Evolutionary conservation across 1,284 basidiomycete species (phyloP).

Genomic region (Polyporus tsugae): DNA sequence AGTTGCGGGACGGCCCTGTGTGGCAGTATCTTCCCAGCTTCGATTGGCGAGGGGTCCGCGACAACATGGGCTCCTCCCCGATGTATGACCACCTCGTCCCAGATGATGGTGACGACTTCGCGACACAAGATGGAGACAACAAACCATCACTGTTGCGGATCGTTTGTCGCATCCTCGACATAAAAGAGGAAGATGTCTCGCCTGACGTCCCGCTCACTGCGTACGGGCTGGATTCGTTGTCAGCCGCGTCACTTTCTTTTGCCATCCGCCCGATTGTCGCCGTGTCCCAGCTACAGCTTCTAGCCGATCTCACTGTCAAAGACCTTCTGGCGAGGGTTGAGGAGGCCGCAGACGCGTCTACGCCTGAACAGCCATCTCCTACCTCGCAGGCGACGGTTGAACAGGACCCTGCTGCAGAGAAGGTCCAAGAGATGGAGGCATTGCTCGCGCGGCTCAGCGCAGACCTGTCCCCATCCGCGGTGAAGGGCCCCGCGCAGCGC

Average conservation of each 20-base stretch:
- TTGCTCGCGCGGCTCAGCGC: neutral
- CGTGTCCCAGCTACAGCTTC: constrained; percentile 48
- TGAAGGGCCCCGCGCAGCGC: neutral
- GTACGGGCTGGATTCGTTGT: constrained; percentile 52
- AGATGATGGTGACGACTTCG: constrained; percentile 4
- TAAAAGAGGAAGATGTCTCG: constrained; percentile 45
- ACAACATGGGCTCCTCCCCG: constrained; percentile 33
- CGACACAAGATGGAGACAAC: neutral
- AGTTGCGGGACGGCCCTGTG: constrained; percentile 32
- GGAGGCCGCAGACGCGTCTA: neutral
- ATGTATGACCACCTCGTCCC: constrained; percentile 37
- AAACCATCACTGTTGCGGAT: constrained; percentile 17
- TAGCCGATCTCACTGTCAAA: constrained; percentile 42
- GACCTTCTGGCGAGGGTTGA: constrained; percentile 23
- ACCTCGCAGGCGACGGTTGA: neutral
- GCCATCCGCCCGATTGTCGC: constrained; percentile 42
- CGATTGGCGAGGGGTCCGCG: constrained; percentile 39
- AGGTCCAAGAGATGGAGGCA: neutral
- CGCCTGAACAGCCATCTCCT: neutral
- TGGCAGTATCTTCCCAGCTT: constrained; percentile 42
- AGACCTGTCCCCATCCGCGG: neutral
- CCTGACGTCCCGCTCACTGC: constrained; percentile 49
- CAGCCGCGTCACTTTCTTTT: constrained; percentile 46
- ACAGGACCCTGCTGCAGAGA: neutral
- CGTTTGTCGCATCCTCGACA: constrained; percentile 40